Conservation (phyloP, 2,329 filamentous ascomycete species). For the Pseudopyrenochaeta lycopersici region DNA sequence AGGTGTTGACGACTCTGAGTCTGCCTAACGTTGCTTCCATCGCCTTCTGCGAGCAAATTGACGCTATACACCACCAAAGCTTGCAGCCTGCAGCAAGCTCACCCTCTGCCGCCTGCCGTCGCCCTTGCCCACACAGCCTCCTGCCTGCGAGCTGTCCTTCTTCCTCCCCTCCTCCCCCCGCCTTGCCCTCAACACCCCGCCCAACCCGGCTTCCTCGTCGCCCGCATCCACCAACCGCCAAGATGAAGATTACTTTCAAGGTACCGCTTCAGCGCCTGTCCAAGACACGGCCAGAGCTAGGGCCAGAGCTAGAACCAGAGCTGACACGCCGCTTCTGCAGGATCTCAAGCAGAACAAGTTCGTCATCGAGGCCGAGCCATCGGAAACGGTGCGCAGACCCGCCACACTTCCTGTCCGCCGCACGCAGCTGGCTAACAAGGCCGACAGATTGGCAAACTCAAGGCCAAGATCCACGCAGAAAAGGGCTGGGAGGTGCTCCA, state of each 20-base stretch:
- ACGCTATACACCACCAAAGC: neutral
- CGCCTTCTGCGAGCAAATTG: constrained; percentile 25
- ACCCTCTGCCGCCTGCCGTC: neutral
- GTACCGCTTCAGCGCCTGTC: constrained; percentile 50
- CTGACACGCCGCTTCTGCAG: constrained; percentile 58
- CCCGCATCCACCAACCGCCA: constrained; percentile 34
- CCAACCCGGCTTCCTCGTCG: constrained; percentile 29
- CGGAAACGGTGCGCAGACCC: constrained; percentile 75
- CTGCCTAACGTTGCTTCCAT: constrained; percentile 24
- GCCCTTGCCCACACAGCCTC: neutral
- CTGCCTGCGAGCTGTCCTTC: neutral
- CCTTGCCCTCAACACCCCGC: constrained; percentile 32
- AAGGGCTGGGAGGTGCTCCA: constrained; percentile 92
- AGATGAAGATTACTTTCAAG: constrained; percentile 78
- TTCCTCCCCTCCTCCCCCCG: constrained; percentile 21
- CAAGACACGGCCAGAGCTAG: neutral
- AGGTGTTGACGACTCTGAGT: constrained; percentile 8
- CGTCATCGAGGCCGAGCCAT: constrained; percentile 90
- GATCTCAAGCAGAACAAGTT: constrained; percentile 99
- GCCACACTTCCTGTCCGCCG: constrained; percentile 22
- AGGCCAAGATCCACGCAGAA: constrained; percentile 89
- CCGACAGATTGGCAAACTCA: constrained; percentile 81
- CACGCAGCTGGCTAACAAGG: constrained; percentile 21
- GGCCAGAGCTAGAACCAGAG: neutral
- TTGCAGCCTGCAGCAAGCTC: neutral